Percentiles rank a stretch among this genome's conserved stretches.
Evolutionary conservation across 2,329 filamentous ascomycete species (phyloP).

Genomic region (Colletotrichum filicis): DNA sequence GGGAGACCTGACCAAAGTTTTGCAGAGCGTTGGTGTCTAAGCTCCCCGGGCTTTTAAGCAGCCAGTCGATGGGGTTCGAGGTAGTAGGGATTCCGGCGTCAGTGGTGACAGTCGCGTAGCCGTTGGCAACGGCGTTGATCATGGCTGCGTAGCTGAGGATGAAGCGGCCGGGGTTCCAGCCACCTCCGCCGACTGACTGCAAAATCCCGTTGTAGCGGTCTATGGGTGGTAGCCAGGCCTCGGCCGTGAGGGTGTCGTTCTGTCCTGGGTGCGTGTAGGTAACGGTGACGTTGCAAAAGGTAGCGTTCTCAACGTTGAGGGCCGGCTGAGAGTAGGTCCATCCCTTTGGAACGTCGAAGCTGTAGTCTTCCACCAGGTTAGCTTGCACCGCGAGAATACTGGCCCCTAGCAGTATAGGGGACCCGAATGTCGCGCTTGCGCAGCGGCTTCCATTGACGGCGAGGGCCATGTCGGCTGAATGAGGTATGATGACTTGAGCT

Average conservation of each 20-base stretch:
- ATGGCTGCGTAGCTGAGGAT: constrained; percentile 18
- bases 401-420: no score
- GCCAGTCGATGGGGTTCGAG: constrained; percentile 25
- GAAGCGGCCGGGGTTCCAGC: constrained; percentile 39
- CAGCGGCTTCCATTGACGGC: no score
- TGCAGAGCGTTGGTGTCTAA: constrained; percentile 36
- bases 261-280: constrained; percentile 39
- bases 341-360: no score
- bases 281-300: constrained; percentile 41
- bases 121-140: constrained; percentile 35
- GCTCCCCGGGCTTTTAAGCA: constrained; percentile 13
- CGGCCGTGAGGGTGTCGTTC: constrained; percentile 38
- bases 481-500: no score
- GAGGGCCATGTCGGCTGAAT: no score
- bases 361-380: no score
- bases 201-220: constrained; percentile 46
- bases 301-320: constrained; percentile 4
- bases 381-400: no score
- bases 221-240: constrained; percentile 39
- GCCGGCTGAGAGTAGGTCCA: no score
- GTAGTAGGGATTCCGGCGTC: constrained; percentile 34
- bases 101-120: constrained; percentile 35
- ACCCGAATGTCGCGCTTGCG: no score
- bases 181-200: constrained; percentile 44
- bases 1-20: constrained; percentile 45